Evolutionary conservation across 2,329 filamentous ascomycete genomes (phyloP), one percentile per base, ranked within the genome.

Genomic region (Colletotrichum orbiculare): DNA sequence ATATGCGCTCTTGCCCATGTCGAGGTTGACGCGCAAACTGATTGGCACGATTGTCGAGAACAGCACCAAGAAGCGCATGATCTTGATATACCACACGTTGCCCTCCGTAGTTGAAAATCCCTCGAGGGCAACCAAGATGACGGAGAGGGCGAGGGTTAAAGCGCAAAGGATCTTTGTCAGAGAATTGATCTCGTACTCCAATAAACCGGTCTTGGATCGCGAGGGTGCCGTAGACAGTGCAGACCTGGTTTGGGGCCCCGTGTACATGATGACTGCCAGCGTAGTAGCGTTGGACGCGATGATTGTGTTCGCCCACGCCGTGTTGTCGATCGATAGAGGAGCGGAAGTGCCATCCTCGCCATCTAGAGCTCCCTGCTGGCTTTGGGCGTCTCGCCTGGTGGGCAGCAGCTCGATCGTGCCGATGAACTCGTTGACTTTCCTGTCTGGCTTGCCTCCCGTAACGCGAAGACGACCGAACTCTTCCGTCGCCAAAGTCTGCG

Each of bases 21-120:
- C 96, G 15, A 99, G 83, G 74, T 99, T 99, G 70, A 99, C 96
- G 54, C 96, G 91, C 70, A 99, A 83, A 79, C 94, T 97, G 77
- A 99, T 97, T 1, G 96, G 96, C 34, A 99, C 96, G 73, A 99
- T 99, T 0, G 95, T 98, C n/a, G 95, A 98, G 82, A 99, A 99
- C 1, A 99, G 83, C 66, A 99, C 96, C 68, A 99, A 81, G 75
- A 98, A 99, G n/a, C 95, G 90, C 89, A 97, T 96, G 72, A 98
- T 97, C 69, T 96, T 95, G 70, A 98, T 89, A 76, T 98, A 99
- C 96, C 96, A 99, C 33, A 86, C 81, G 58, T 87, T 86, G 17
- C 85, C 87, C 58, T 88, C 83, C 2, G 87, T 87, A 69, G 83
- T 86, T 50, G 89, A 84, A 68, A 97, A 96, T 0, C 93, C 91